Evolutionary conservation across 768 basidiomycete species (phyloP).

Genomic region (Naganishia antarctica): DNA sequence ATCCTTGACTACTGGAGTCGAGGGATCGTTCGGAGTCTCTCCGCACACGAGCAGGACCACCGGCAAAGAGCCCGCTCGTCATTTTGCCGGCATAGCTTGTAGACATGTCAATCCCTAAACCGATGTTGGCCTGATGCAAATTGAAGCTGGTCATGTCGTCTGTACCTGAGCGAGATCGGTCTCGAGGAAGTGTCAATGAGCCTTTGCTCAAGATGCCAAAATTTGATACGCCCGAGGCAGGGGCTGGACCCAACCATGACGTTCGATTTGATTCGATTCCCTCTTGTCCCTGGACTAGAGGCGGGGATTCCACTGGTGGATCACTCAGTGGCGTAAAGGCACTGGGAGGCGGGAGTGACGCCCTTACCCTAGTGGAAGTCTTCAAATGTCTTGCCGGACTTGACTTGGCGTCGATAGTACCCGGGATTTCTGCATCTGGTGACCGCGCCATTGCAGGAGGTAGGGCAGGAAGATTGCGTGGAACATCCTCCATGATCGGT

Average conservation of each 20-base stretch:
- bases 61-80: neutral
- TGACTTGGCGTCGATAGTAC: neutral
- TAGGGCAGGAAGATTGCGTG: neutral
- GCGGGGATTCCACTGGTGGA: neutral
- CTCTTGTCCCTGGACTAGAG: neutral
- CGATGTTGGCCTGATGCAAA: neutral
- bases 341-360: slow-evolving; percentile 36
- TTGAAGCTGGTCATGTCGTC: neutral
- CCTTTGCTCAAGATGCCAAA: neutral
- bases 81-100: neutral
- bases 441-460: slow-evolving; percentile 1
- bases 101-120: neutral
- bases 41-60: neutral
- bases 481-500: neutral
- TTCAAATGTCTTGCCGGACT: neutral
- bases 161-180: slow-evolving; percentile 3
- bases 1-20: neutral
- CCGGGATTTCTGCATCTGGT: neutral
- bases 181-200: neutral
- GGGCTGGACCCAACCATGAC: slow-evolving; percentile 3
- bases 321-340: slow-evolving; percentile 17
- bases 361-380: slow-evolving; percentile 29
- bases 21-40: neutral
- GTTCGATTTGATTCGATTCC: neutral
- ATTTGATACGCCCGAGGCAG: neutral